phyloP scores from a whole-genome alignment of 164 flowering plant species.

The Annona cherimola region DNA sequence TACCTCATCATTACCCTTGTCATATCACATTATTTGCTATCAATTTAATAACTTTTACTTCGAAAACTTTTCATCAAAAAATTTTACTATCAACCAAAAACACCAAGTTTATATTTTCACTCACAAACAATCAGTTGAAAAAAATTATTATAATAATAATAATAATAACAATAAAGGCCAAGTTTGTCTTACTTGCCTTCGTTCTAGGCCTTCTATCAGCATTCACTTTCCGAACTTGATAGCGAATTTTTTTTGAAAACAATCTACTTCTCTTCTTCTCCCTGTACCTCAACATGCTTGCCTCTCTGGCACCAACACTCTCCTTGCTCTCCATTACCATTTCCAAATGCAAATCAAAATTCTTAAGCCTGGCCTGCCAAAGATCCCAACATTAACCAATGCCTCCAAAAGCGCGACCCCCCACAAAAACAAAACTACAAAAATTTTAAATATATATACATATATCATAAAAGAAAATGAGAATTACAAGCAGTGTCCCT shows the following conservation, averaged over 20 bases:
- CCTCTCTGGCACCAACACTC: slow-evolving; percentile 73
- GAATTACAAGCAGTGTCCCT: background rate
- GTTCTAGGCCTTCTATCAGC: slow-evolving; percentile 94
- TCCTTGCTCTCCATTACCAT: slow-evolving; percentile 2
- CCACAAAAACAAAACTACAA: background rate
- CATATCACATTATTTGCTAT: too few relatives aligned
- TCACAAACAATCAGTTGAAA: too few relatives aligned
- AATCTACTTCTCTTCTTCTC: slow-evolving; percentile 76
- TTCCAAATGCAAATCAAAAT: slow-evolving; percentile 65
- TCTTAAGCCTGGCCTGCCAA: slow-evolving; percentile 67
- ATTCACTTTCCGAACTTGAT: slow-evolving; percentile 85
- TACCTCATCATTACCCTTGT: too few relatives aligned
- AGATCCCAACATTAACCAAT: background rate
- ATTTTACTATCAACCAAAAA: too few relatives aligned
- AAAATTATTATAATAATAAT: background rate
- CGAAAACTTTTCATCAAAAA: too few relatives aligned
- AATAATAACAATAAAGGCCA: background rate
- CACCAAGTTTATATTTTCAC: too few relatives aligned
- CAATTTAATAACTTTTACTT: too few relatives aligned
- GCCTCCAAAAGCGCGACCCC: background rate
- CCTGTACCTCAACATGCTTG: slow-evolving; percentile 82
- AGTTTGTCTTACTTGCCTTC: slow-evolving; percentile 46
- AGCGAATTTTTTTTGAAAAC: slow-evolving; percentile 92
- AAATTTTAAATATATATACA: too few relatives aligned
- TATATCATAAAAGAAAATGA: too few relatives aligned